Conservation (phyloP, 2,329 filamentous ascomycete species). For the Curvularia sp. region DNA sequence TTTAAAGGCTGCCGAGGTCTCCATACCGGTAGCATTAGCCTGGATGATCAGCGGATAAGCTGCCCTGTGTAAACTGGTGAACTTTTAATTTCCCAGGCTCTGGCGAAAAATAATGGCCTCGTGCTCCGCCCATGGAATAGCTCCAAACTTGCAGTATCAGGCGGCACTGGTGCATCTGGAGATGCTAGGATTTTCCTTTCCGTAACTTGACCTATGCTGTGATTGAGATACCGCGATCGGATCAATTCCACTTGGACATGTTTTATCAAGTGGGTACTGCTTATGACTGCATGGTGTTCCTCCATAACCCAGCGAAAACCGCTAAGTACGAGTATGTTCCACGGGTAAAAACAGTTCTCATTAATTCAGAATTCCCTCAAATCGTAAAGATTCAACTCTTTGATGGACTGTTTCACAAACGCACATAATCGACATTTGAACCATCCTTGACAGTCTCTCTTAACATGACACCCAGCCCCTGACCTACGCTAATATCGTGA, state of each 20-base stretch:
- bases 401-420: slow-evolving; percentile 42
- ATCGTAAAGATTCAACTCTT: slow-evolving; percentile 53
- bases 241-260: neutral
- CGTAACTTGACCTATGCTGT: neutral
- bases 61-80: neutral
- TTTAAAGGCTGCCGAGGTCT: neutral
- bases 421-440: slow-evolving; percentile 36
- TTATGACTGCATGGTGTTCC: too few relatives aligned
- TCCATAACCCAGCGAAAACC: too few relatives aligned
- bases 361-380: slow-evolving; percentile 47
- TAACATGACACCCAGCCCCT: slow-evolving; percentile 64
- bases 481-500: slow-evolving; percentile 63
- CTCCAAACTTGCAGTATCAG: neutral
- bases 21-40: neutral
- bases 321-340: slow-evolving; percentile 4
- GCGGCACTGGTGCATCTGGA: neutral
- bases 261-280: too few relatives aligned
- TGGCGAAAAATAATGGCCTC: neutral
- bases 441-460: slow-evolving; percentile 50
- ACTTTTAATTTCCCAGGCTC: neutral
- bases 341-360: slow-evolving; percentile 42
- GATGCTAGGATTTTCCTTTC: neutral
- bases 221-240: neutral
- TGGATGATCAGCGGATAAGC: neutral
- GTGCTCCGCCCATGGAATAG: neutral